Conservation (phyloP, 768 basidiomycete species). For the Tylopilus balloui region DNA sequence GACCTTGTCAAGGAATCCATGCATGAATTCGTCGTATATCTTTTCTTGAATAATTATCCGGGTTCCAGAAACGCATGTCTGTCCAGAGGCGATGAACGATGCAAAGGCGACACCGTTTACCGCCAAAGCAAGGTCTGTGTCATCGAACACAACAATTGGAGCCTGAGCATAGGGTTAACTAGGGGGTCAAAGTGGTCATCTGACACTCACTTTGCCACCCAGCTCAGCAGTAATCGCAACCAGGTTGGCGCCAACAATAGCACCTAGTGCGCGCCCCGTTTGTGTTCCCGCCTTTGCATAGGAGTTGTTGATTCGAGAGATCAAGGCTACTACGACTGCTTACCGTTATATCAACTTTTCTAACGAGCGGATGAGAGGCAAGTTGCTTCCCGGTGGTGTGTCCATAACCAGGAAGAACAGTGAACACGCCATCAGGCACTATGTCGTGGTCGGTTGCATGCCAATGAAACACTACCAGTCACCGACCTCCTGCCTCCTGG, state of each 20-base stretch:
- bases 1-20: constrained; percentile 56
- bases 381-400: constrained; percentile 59
- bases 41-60: constrained; percentile 69
- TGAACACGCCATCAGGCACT: constrained; percentile 78
- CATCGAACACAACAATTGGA: constrained; percentile 74
- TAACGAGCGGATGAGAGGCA: constrained; percentile 58
- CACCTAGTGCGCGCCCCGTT: constrained; percentile 72
- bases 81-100: constrained; percentile 81
- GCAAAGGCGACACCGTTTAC: constrained; percentile 84
- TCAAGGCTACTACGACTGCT: constrained; percentile 15
- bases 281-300: constrained; percentile 62
- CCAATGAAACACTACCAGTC: not conserved
- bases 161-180: constrained; percentile 42
- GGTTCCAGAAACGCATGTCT: constrained; percentile 90
- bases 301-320: not conserved
- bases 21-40: constrained; percentile 68
- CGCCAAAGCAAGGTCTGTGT: constrained; percentile 68
- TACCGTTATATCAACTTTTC: constrained; percentile 84
- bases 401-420: constrained; percentile 72
- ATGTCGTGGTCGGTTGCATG: not conserved
- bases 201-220: constrained; percentile 65
- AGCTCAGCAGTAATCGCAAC: constrained; percentile 78
- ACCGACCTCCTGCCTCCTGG: constrained; percentile 59
- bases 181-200: not conserved
- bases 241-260: constrained; percentile 68